Percentiles rank a stretch among this genome's conserved stretches.
Conservation (phyloP, 768 basidiomycete species). For the Hygrophoropsis aurantiaca region DNA sequence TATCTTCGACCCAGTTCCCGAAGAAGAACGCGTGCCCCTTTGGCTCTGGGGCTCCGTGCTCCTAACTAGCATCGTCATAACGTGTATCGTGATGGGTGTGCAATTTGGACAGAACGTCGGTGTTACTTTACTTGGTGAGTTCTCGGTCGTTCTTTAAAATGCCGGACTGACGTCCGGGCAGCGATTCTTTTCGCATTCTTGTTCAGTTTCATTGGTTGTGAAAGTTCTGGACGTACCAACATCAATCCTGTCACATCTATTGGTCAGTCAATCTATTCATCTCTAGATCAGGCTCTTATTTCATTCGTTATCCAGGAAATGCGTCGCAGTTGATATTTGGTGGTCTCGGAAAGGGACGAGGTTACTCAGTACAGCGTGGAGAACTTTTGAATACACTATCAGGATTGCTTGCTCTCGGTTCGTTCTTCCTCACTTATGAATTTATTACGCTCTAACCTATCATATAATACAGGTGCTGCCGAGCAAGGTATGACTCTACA, state of each 20-base stretch:
- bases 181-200: slow-evolving; percentile 59
- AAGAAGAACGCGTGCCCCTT: slow-evolving; percentile 53
- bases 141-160: neutral
- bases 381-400: slow-evolving; percentile 22
- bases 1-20: slow-evolving; percentile 52
- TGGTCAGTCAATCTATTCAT: slow-evolving; percentile 16
- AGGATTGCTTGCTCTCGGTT: slow-evolving; percentile 24
- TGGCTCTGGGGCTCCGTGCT: slow-evolving; percentile 57
- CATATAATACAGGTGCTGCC: slow-evolving; percentile 12
- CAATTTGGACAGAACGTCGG: slow-evolving; percentile 54
- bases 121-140: slow-evolving; percentile 21
- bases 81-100: slow-evolving; percentile 51
- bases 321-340: slow-evolving; percentile 68
- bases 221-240: slow-evolving; percentile 58
- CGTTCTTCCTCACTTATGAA: neutral
- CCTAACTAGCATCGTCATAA: slow-evolving; percentile 46
- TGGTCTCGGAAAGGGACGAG: slow-evolving; percentile 52
- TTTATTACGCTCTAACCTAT: neutral
- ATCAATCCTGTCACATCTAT: slow-evolving; percentile 63
- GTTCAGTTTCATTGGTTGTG: slow-evolving; percentile 68
- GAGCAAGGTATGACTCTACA: slow-evolving; percentile 16
- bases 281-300: neutral
- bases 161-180: neutral
- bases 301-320: slow-evolving; percentile 19
- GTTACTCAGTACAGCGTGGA: slow-evolving; percentile 15